Percentiles rank a stretch among this genome's conserved stretches.
Evolutionary conservation across 257 asterid species (phyloP).

Genomic region (Nicotiana noctiflora): DNA sequence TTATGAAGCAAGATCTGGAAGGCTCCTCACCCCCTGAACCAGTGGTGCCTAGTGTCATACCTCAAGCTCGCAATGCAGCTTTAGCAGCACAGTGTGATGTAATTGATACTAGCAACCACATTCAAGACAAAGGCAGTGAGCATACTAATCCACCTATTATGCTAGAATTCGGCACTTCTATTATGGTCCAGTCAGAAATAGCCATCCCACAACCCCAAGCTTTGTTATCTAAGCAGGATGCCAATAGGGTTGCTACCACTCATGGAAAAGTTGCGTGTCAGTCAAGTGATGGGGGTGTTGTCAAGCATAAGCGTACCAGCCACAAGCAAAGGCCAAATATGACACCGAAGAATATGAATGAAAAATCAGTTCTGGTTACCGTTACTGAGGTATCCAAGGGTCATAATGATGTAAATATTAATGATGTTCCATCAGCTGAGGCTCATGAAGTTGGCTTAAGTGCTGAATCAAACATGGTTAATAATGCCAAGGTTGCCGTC

Average conservation of each 20-base stretch:
- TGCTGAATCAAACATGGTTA: conserved; percentile 28
- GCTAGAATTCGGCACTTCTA: conserved; percentile 29
- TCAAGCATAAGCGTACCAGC: conserved; percentile 41
- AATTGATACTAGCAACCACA: conserved; percentile 19
- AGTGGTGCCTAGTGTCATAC: conserved; percentile 23
- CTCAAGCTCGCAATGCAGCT: conserved; percentile 28
- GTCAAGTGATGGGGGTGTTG: conserved; percentile 38
- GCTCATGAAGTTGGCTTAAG: conserved; percentile 28
- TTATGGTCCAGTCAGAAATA: conserved; percentile 26
- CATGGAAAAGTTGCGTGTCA: conserved; percentile 23
- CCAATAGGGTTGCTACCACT: conserved; percentile 18
- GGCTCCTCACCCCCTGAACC: conserved; percentile 27
- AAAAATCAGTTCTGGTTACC: conserved; percentile 25
- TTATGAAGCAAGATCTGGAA: conserved; percentile 27
- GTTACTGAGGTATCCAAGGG: conserved; percentile 27
- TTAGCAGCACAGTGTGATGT: conserved; percentile 21
- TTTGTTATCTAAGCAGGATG: conserved; percentile 30
- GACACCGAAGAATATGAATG: conserved; percentile 33
- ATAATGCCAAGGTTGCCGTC: conserved; percentile 21
- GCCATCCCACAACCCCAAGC: conserved; percentile 25
- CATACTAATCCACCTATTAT: conserved; percentile 21
- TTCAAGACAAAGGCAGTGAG: conserved; percentile 24
- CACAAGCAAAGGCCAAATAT: conserved; percentile 55
- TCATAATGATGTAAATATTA: conserved; percentile 22
- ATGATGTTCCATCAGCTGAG: conserved; percentile 20